Evolutionary conservation across 495 filamentous ascomycete species (phyloP), one percentile per base, ranked within the genome.

Genomic region (Penicillium daleae): DNA sequence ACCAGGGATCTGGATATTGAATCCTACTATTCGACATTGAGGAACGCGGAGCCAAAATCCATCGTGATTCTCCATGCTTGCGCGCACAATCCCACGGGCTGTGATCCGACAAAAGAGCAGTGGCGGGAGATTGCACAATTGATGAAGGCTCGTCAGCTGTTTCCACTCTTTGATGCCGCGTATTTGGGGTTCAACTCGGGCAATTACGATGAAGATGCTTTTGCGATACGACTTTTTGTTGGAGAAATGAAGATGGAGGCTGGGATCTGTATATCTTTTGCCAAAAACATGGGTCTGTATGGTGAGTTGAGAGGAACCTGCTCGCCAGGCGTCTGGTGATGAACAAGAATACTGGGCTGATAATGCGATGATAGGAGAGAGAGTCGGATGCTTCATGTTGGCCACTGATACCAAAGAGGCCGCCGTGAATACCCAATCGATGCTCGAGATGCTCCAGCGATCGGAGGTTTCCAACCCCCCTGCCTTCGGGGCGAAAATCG

Each of bases 51-150:
- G 21, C 64, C 64, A 0, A 60, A 68, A 7, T 72, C 68, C 13
- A 65, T 77, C n/a, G 57, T 80, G 6, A 66, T 82, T n/a, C 62
- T 82, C 12, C 80, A 82, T 33, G 76, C 76, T 4, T 82, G 79
- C 51, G 79, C 78, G 2, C 80, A 83, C 54, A 82, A 82, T 49
- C 80, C 80, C 5, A 82, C 77, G 3, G 80, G 79, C 3, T 68
- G 67, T n/a, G 81, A 82, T 56, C 77, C 77, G 0, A 76, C 55
- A 3, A 58, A 62, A 7, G 73, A 78, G 3, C 73, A 83, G 61
- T 82, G 81, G 81, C 70, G 63, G 49, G 56, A 73, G 27, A 77
- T 83, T 24, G 76, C 69, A 0, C 24, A 32, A 5, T 42, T 74
- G 3, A 67, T 76, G 21, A 71, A 79, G 57, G 51, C 69, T 15